Evolutionary conservation across 1,284 basidiomycete species (phyloP).

Genomic region (Ganoderma leucocontextum): DNA sequence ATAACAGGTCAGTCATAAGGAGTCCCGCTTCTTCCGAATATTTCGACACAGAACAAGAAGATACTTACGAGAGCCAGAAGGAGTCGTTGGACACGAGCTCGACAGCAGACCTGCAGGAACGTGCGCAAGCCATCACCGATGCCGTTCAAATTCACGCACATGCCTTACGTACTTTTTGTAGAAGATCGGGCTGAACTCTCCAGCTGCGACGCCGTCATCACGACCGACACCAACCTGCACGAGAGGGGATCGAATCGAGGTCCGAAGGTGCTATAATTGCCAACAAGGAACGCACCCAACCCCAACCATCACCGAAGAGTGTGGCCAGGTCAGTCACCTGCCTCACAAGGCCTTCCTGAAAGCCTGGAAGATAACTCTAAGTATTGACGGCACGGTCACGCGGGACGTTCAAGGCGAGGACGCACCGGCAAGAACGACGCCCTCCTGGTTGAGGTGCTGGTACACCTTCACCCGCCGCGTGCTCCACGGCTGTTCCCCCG

Average conservation of each 20-base stretch:
- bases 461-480: conserved; percentile 56
- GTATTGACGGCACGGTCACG: not conserved
- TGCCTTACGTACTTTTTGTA: conserved; percentile 54
- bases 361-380: conserved; percentile 46
- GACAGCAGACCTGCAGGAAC: conserved; percentile 44
- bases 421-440: conserved; percentile 50
- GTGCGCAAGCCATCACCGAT: not conserved
- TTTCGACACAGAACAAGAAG: not conserved
- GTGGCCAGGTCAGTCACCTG: conserved; percentile 68
- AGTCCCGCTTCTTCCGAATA: not conserved
- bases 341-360: conserved; percentile 67
- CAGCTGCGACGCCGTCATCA: conserved; percentile 62
- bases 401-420: not conserved
- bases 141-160: not conserved
- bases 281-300: conserved; percentile 49
- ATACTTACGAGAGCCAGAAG: conserved; percentile 63
- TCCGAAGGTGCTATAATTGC: not conserved
- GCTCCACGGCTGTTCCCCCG: conserved; percentile 61
- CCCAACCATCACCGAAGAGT: conserved; percentile 62
- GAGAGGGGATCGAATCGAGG: not conserved
- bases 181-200: conserved; percentile 74
- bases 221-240: conserved; percentile 66
- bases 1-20: conserved; percentile 4
- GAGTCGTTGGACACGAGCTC: conserved; percentile 54
- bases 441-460: conserved; percentile 51